Base-by-base conservation (phyloP, 768 basidiomycete species). In the Collybia sp. region DNA sequence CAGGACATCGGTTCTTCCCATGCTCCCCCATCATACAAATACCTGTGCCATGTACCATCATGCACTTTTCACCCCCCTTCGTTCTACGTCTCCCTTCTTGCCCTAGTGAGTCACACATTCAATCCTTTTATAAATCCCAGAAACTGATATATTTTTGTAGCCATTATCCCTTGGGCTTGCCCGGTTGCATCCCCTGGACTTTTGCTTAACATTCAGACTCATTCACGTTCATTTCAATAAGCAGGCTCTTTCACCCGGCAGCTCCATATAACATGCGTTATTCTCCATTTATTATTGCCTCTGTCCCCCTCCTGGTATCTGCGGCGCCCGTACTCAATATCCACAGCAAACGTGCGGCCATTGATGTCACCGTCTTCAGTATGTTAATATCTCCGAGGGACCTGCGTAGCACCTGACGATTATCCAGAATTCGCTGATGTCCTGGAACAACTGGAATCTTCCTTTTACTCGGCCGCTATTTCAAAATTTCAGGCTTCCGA, bases 371-470 rank as follows among this genome's bases (percentile, higher is more conserved):
- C 54, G 81, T 84, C 19, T 71, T 82, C 60, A 71, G 85, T 85
- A 64, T 54, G 83, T 77, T 33, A 20, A 46, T 45, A 1, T 30
- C 45, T 19, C 40, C 34, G 13, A 11, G 1, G 4, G 18, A 17
- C 12, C 20, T 16, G 13, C 12, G 16, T 17, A 19, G 31, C 6
- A 51, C 12, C 30, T 35, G 42, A 40, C 42, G n/a, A 12, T 40
- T 30, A 35, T 12, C 5, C 56, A 90, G 88, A 82, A 58, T 90
- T 90, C 52, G 85, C 87, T 38, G 70, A 81, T 59, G 80, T 86
- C 41, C 70, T 91, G 37, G 88, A 91, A 60, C 77, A 83, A 51
- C 68, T 90, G 12, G 88, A 90, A 62, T 73, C 73, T 11, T 54
- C 67, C 19, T 90, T 90, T 58, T 92, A 92, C 61, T 48, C 65